Evolutionary conservation across 345 rosid genomes (phyloP).

Genomic region (Eucalyptus caleyi): DNA sequence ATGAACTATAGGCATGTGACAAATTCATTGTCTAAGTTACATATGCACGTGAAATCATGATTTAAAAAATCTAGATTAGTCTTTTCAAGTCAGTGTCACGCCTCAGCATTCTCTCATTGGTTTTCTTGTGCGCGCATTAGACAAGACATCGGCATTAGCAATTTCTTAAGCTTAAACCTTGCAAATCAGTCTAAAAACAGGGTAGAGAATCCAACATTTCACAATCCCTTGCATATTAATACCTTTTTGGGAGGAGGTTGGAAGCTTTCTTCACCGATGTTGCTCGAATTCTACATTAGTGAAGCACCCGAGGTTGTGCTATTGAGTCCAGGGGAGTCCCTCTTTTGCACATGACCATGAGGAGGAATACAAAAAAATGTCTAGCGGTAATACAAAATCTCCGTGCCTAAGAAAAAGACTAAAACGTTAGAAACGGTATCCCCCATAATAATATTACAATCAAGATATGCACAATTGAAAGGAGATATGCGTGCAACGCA

Average conservation of each 20-base stretch:
- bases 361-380: not conserved
- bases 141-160: not conserved
- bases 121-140: no score
- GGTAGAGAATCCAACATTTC: not conserved
- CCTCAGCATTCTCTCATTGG: no score
- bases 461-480: no score
- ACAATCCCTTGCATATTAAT: not conserved
- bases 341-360: not conserved
- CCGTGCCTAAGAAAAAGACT: no score
- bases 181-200: not conserved
- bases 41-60: no score
- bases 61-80: no score
- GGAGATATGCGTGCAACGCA: no score
- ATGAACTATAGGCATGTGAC: not conserved
- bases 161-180: not conserved
- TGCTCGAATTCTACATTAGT: not conserved
- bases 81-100: no score
- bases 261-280: not conserved
- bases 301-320: not conserved
- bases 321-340: not conserved
- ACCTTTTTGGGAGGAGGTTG: not conserved
- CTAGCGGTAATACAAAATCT: no score
- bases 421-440: no score
- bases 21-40: not conserved
- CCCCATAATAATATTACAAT: no score